A percentile compares a stretch with the other conserved stretches of the same genome.
Evolutionary conservation across 768 basidiomycete species (phyloP).

Genomic region (Serendipita sp.): DNA sequence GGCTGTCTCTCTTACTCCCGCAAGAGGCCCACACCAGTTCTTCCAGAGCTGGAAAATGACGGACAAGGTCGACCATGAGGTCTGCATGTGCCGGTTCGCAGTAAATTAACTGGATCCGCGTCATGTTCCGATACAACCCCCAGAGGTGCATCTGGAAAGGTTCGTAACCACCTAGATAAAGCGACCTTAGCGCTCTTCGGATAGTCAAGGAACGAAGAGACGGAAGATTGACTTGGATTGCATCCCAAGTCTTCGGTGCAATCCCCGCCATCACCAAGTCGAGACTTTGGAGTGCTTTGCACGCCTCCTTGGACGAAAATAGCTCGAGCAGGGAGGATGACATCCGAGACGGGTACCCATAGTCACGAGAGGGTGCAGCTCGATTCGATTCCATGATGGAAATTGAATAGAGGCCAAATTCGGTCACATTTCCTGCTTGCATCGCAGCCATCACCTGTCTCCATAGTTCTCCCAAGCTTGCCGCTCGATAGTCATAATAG

Average conservation of each 20-base stretch:
- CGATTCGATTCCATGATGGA: background rate
- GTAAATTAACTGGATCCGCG: background rate
- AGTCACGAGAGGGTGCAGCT: no score
- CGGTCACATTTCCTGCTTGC: background rate
- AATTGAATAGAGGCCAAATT: background rate
- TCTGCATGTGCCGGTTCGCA: background rate
- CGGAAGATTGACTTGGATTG: background rate
- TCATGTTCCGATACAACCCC: background rate
- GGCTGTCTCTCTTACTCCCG: background rate
- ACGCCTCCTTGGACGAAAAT: background rate
- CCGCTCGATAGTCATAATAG: background rate
- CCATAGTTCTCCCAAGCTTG: no score
- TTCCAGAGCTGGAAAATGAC: background rate
- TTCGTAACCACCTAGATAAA: background rate
- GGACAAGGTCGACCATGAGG: background rate
- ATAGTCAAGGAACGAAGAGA: background rate
- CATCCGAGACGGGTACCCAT: no score
- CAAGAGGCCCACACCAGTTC: slow-evolving; percentile 1
- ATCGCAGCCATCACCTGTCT: background rate
- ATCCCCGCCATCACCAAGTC: background rate
- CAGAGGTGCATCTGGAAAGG: background rate
- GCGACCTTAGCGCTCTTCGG: background rate
- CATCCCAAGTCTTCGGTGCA: no score
- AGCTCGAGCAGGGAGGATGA: background rate
- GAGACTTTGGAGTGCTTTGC: background rate